Evolutionary conservation across 805 yeast genomes (phyloP), one percentile per base, ranked within the genome.

Genomic region (Cyberlindnera maclurae): DNA sequence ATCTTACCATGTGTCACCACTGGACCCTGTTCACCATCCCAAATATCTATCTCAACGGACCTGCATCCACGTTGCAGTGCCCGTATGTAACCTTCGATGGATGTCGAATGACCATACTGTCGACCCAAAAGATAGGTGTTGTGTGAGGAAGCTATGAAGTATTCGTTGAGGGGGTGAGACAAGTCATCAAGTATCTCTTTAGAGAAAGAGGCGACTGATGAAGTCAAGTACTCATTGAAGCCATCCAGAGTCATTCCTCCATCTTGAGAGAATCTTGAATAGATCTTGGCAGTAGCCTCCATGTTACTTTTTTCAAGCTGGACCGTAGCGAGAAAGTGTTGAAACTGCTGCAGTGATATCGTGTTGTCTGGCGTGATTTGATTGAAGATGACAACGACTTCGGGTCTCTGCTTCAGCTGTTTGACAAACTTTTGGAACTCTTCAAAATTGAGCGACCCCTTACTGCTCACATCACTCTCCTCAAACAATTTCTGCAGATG

Each of bases 41-140:
- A 93, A 15, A 93, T 69, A 59, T 93, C 99, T 30, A 93, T 77
- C 54, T 93, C 99, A n/a, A 93, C 69, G 45, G 96, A 89, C 33
- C 96, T 68, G 52, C 97, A 93, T 1, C 98, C 97, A 39, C 88
- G 73, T 56, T 88, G 96, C 35, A 93, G 63, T 0, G 86, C 93
- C 36, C 82, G 74, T 13, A 87, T 78, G 50, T 93, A 93, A 0
- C 94, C 94, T 54, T 90, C 97, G 2, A 87, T 77, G 0, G 97
- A 86, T 0, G 96, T 82, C 3, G 75, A 79, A 15, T 93, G 95
- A 2, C 80, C 95, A 13, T 85, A 72, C 54, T 93, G 98, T 29
- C 93, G 69, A 0, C 98, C 98, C 20, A 79, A 60, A 3, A 93
- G 65, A 53, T 93, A 93, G 0, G 98, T 93, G 56, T 93, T 93